phyloP scores from a whole-genome alignment of 73 alveolate species.

The Halteria grandinella region DNA sequence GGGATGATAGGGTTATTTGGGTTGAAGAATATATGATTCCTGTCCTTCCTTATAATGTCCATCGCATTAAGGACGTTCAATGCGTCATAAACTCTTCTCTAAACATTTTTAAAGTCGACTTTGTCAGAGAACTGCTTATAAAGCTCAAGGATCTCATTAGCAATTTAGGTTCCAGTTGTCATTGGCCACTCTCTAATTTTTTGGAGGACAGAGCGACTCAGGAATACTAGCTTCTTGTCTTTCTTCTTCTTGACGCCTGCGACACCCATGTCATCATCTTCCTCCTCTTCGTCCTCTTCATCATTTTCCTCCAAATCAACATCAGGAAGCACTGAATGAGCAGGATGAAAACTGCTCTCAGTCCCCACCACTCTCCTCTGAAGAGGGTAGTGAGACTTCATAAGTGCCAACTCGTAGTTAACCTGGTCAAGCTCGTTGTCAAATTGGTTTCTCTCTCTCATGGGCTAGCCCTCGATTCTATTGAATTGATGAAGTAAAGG shows the following conservation, averaged over 20 bases:
- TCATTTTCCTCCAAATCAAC: too few relatives aligned
- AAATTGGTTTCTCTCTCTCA: too few relatives aligned
- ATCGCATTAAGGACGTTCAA: slow-evolving; percentile 87
- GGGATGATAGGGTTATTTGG: neutral
- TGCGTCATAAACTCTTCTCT: slow-evolving; percentile 93
- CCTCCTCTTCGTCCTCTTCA: too few relatives aligned
- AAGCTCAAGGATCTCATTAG: slow-evolving; percentile 57
- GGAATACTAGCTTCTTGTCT: slow-evolving; percentile 64
- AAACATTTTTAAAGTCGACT: slow-evolving; percentile 84
- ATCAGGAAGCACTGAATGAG: too few relatives aligned
- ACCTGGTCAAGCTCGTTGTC: too few relatives aligned
- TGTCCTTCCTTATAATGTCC: slow-evolving; percentile 76
- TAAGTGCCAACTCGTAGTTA: too few relatives aligned
- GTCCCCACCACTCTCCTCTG: too few relatives aligned
- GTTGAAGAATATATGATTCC: slow-evolving; percentile 51
- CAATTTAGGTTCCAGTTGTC: slow-evolving; percentile 69
- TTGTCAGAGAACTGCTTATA: slow-evolving; percentile 39
- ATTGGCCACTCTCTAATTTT: slow-evolving; percentile 41
- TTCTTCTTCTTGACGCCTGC: slow-evolving; percentile 16
- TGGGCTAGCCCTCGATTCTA: too few relatives aligned
- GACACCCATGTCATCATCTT: neutral
- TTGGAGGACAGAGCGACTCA: slow-evolving; percentile 55
- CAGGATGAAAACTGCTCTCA: too few relatives aligned
- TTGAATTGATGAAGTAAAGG: too few relatives aligned
- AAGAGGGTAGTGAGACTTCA: too few relatives aligned